phyloP scores from a whole-genome alignment of 176 grass and related monocot species.

The Avena sativa region DNA sequence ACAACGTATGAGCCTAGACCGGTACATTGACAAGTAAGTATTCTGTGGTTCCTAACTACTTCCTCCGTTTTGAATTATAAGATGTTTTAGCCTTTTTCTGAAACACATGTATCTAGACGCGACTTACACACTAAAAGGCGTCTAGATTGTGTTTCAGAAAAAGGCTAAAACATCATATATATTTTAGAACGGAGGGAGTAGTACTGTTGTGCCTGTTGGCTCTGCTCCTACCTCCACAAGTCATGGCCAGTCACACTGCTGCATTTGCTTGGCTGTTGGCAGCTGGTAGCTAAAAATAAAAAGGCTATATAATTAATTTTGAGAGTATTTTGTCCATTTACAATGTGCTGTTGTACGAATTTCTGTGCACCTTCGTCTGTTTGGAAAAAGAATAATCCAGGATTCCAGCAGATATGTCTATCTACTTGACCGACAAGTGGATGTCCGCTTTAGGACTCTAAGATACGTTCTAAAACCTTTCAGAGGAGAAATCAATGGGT shows the following conservation, averaged over 20 bases:
- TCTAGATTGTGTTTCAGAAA: too few species aligned
- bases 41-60: neutral
- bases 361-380: neutral
- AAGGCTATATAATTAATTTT: neutral
- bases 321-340: conserved; percentile 16
- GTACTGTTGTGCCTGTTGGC: neutral
- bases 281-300: neutral
- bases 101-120: too few species aligned
- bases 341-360: neutral
- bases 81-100: too few species aligned
- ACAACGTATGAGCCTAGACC: neutral
- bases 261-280: neutral
- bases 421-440: conserved; percentile 16
- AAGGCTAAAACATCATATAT: too few species aligned
- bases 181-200: neutral
- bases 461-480: neutral
- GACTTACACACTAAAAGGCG: too few species aligned
- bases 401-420: neutral
- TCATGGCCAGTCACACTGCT: neutral
- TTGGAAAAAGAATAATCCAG: neutral
- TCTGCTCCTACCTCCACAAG: neutral
- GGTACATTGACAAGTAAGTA: conserved; percentile 4
- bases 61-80: too few species aligned
- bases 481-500: neutral
- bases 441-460: neutral